Base-by-base conservation (phyloP, 306 rosid species). In the Begonia loranthoides region DNA sequence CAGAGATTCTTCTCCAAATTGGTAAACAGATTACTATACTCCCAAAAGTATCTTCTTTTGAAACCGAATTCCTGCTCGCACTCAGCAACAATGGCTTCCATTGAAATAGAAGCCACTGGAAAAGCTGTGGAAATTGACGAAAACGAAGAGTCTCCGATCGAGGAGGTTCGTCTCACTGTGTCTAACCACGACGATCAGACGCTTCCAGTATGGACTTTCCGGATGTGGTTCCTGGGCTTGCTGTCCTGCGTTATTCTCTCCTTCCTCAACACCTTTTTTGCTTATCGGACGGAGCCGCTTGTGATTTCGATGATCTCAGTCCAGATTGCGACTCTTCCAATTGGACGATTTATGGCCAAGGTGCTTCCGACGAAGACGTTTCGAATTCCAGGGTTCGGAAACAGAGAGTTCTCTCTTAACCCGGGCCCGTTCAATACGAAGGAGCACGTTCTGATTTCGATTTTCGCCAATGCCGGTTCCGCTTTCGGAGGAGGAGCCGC, bases 381-480 rank as follows among this genome's bases (percentile, higher is more conserved):
- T 41, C 52, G 52, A 0, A 1, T 86, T n/a, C 79, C 79, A 17
- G 83, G 77, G 14, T 3, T 77, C 24, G 80, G 84, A 15, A 52
- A 70, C 1, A 62, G 38, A 4, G 0, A 2, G 12, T 45, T 78
- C 22, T 79, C 93, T 1, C 22, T 86, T 1, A 87, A 87, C 69
- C 93, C 95, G 40, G 90, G 90, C 1, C 94, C 96, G 28, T 87
- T 83, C 50, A 87, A 87, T 69, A 74, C 77, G 74, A 87, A 83
- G 64, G 96, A 87, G 58, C 96, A 87, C 60, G 96, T 80, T 11
- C 70, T 87, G 1, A 80, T 87, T 13, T 69, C 90, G 9, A 83
- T 87, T 9, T 87, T 83, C 36, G 96, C 96, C 0, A 87, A 87
- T 45, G 96, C 87, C 0, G 94, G 94, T 0, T 58, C 79, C 24